Conservation (phyloP, 306 rosid species). For the Macrotyloma uniflorum region DNA sequence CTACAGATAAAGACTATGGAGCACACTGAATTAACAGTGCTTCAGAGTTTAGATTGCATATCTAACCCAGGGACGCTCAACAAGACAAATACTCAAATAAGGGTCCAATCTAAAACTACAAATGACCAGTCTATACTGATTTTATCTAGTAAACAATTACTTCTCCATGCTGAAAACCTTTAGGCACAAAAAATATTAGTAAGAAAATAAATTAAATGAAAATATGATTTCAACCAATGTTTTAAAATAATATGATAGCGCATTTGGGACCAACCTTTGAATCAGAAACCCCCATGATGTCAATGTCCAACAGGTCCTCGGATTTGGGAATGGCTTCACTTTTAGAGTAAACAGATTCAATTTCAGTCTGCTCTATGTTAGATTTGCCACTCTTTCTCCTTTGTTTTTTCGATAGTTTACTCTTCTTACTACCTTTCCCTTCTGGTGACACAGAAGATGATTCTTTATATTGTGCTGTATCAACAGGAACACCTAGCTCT, state of each 20-base stretch:
- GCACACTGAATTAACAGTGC: background rate
- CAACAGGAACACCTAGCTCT: constrained; percentile 73
- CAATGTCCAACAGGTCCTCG: constrained; percentile 50
- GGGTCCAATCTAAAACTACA: background rate
- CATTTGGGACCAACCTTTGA: constrained; percentile 56
- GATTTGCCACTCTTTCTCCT: constrained; percentile 63
- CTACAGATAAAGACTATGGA: constrained; percentile 2
- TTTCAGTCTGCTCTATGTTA: constrained; percentile 45
- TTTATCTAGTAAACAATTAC: background rate
- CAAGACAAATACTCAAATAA: constrained; percentile 14
- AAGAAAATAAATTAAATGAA: constrained; percentile 1
- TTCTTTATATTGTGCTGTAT: constrained; percentile 46
- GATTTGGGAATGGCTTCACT: constrained; percentile 47
- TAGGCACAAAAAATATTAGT: background rate
- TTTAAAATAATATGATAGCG: constrained; percentile 5
- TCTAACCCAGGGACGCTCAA: background rate
- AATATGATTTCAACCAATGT: background rate
- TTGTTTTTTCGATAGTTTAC: constrained; percentile 63
- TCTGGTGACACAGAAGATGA: constrained; percentile 51
- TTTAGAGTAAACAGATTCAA: constrained; percentile 46
- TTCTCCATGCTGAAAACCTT: constrained; percentile 13
- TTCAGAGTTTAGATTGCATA: constrained; percentile 16
- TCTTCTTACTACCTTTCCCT: constrained; percentile 71
- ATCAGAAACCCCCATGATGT: constrained; percentile 40
- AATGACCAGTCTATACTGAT: background rate